Evolutionary conservation across 441 rosid species (phyloP).

Genomic region (Brassica balearica): DNA sequence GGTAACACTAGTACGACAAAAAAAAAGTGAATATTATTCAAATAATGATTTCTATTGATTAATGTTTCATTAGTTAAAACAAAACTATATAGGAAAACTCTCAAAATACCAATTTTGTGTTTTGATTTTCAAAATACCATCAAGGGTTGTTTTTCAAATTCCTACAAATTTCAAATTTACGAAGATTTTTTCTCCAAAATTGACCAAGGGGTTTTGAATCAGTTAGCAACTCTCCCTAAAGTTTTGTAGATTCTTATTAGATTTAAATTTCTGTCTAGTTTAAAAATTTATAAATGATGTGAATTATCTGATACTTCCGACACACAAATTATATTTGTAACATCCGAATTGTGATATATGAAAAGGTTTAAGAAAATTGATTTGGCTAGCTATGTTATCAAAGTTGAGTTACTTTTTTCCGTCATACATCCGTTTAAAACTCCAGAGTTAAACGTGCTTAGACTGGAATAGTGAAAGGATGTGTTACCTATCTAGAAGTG

Average conservation of each 20-base stretch:
- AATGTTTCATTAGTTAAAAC: not conserved
- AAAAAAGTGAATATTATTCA: not conserved
- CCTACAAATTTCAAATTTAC: not conserved
- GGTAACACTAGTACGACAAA: not conserved
- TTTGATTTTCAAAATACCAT: slow-evolving; percentile 5
- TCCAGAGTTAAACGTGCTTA: too few relatives aligned
- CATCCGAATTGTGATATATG: too few relatives aligned
- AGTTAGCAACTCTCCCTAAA: not conserved
- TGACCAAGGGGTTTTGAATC: not conserved
- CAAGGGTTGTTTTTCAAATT: not conserved
- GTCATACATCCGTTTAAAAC: too few relatives aligned
- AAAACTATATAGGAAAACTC: not conserved
- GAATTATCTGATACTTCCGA: not conserved
- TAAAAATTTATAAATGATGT: not conserved
- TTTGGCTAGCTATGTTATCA: too few relatives aligned
- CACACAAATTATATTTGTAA: not conserved
- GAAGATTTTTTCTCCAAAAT: not conserved
- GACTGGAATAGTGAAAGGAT: too few relatives aligned
- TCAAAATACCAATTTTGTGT: not conserved
- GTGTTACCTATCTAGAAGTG: too few relatives aligned
- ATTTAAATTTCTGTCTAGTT: not conserved
- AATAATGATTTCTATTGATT: not conserved
- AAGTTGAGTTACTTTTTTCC: too few relatives aligned
- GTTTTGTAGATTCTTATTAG: not conserved
- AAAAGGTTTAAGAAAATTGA: too few relatives aligned